Conservation (phyloP, 2,329 filamentous ascomycete genomes). For the Arthrobotrys pseudoclavata region DNA sequence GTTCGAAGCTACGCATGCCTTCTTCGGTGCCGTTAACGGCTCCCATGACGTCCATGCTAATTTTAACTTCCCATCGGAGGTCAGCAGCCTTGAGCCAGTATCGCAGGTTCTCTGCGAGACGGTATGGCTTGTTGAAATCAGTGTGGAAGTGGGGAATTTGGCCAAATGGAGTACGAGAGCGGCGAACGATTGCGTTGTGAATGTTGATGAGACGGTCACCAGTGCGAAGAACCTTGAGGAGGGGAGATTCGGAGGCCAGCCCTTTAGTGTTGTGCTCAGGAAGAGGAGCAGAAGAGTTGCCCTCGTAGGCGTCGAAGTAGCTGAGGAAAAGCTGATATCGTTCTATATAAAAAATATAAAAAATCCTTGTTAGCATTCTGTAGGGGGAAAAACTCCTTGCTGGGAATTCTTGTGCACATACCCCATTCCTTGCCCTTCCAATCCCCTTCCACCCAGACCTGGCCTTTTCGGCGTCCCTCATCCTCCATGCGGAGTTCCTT, state of each 20-base stretch:
- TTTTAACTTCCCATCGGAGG: slow-evolving; percentile 87
- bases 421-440: slow-evolving; percentile 80
- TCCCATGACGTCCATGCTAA: slow-evolving; percentile 86
- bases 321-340: slow-evolving; percentile 64
- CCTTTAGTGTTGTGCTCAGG: slow-evolving; percentile 60
- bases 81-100: slow-evolving; percentile 98
- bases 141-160: slow-evolving; percentile 89
- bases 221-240: slow-evolving; percentile 80
- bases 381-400: slow-evolving; percentile 62
- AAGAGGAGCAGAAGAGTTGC: slow-evolving; percentile 55
- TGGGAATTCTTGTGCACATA: slow-evolving; percentile 61
- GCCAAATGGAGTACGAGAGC: slow-evolving; percentile 87
- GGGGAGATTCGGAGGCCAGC: slow-evolving; percentile 75
- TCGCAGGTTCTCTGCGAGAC: slow-evolving; percentile 90
- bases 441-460: slow-evolving; percentile 82
- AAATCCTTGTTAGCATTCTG: slow-evolving; percentile 48
- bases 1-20: slow-evolving; percentile 85
- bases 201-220: slow-evolving; percentile 85
- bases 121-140: slow-evolving; percentile 95
- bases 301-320: slow-evolving; percentile 62
- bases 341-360: too few relatives aligned
- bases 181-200: slow-evolving; percentile 88
- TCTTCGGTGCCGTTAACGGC: slow-evolving; percentile 80
- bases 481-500: slow-evolving; percentile 83
- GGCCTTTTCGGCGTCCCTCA: slow-evolving; percentile 76